Evolutionary conservation across 2,329 filamentous ascomycete species (phyloP).

Genomic region (Bipolaris victoriae): DNA sequence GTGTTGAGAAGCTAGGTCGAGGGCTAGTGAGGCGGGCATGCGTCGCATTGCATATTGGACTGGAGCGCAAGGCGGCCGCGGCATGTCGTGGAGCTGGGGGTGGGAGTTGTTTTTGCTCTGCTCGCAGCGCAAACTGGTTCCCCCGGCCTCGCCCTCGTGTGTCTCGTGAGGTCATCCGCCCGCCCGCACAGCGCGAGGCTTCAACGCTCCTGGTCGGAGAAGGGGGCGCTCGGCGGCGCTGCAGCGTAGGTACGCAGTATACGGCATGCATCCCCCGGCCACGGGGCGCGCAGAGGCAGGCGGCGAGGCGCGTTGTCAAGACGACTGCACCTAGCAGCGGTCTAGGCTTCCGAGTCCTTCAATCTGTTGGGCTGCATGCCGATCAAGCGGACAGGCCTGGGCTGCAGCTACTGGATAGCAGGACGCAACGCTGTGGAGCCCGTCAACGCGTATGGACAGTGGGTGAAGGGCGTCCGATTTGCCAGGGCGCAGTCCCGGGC

Average conservation of each 20-base stretch:
- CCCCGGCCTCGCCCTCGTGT: no score
- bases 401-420: constrained; percentile 16
- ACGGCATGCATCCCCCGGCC: constrained; percentile 1
- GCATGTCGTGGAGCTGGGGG: not conserved
- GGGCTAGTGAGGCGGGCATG: constrained; percentile 7
- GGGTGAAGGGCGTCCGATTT: constrained; percentile 11
- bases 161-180: not conserved
- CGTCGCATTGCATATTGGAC: not conserved
- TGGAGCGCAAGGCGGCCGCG: not conserved
- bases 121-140: not conserved
- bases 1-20: constrained; percentile 38
- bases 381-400: constrained; percentile 10
- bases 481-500: constrained; percentile 4
- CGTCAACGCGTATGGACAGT: constrained; percentile 6
- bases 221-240: not conserved
- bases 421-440: constrained; percentile 10
- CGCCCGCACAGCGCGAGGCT: not conserved
- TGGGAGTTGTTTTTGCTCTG: not conserved
- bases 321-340: constrained; percentile 10
- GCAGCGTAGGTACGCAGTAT: not conserved
- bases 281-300: not conserved
- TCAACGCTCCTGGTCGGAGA: not conserved
- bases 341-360: constrained; percentile 17
- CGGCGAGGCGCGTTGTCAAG: constrained; percentile 1
- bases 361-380: constrained; percentile 27